phyloP scores from a whole-genome alignment of 768 basidiomycete species.

The Floccularia luteovirens region DNA sequence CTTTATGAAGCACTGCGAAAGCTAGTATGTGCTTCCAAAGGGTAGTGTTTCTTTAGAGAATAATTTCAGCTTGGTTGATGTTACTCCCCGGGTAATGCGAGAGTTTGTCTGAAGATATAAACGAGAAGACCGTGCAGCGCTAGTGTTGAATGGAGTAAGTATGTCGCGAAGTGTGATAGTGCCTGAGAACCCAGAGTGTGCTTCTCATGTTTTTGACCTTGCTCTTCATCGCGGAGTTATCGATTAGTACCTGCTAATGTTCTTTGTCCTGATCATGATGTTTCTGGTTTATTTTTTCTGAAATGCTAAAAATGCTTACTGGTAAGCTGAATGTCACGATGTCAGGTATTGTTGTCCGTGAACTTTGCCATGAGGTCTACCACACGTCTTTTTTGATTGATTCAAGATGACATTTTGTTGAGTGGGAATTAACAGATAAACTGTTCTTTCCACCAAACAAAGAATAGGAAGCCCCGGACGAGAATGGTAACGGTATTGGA shows the following conservation, averaged over 20 bases:
- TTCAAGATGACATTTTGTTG: conserved; percentile 64
- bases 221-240: background rate
- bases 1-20: conserved; percentile 27
- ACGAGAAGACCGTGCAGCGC: conserved; percentile 28
- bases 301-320: too few species aligned
- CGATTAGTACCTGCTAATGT: too few species aligned
- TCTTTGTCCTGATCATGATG: too few species aligned
- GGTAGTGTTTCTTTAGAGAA: conserved; percentile 42
- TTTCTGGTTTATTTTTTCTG: too few species aligned
- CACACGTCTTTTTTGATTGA: conserved; percentile 66
- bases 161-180: conserved; percentile 28
- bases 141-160: conserved; percentile 29
- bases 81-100: conserved; percentile 39
- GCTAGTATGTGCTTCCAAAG: conserved; percentile 26
- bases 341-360: background rate
- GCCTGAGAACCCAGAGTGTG: conserved; percentile 31
- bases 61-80: conserved; percentile 38
- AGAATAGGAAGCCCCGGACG: conserved; percentile 39
- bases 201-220: conserved; percentile 16
- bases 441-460: conserved; percentile 36
- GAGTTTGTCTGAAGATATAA: conserved; percentile 34
- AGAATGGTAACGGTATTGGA: conserved; percentile 53
- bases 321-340: conserved; percentile 20
- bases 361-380: conserved; percentile 38
- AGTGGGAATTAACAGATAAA: conserved; percentile 64